phyloP scores from a whole-genome alignment of 148 eudicot species.

The Oxyria digyna region DNA sequence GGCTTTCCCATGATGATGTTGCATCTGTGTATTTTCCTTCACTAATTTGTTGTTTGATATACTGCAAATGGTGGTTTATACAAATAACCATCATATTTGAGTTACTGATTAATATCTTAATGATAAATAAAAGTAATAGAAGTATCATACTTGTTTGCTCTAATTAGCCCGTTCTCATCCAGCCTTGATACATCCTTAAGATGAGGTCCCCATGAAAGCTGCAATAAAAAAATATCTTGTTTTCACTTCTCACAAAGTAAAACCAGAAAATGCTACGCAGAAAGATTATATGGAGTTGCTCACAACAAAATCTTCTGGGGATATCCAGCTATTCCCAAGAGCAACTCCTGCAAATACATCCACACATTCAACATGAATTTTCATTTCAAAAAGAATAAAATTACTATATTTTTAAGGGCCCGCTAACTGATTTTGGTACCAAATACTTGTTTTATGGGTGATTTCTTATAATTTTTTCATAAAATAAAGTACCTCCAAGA shows the following conservation, averaged over 20 bases:
- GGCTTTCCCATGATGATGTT: slow-evolving; percentile 41
- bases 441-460: no score
- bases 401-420: no score
- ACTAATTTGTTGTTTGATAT: slow-evolving; percentile 46
- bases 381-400: no score
- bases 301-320: slow-evolving; percentile 86
- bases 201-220: slow-evolving; percentile 91
- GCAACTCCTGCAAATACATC: slow-evolving; percentile 47
- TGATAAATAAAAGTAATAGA: no score
- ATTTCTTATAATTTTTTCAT: no score
- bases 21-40: slow-evolving; percentile 42
- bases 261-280: neutral
- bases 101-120: no score
- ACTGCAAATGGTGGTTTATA: slow-evolving; percentile 8
- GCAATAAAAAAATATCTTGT: no score
- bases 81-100: neutral
- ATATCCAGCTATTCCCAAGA: slow-evolving; percentile 85
- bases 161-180: slow-evolving; percentile 40
- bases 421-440: slow-evolving; percentile 23
- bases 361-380: neutral
- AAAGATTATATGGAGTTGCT: neutral
- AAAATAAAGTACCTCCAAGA: slow-evolving; percentile 49
- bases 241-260: neutral
- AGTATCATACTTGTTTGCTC: slow-evolving; percentile 39
- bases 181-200: slow-evolving; percentile 74